Conservation (phyloP, 495 filamentous ascomycete species). For the Aspergillus incahuasiensis region DNA sequence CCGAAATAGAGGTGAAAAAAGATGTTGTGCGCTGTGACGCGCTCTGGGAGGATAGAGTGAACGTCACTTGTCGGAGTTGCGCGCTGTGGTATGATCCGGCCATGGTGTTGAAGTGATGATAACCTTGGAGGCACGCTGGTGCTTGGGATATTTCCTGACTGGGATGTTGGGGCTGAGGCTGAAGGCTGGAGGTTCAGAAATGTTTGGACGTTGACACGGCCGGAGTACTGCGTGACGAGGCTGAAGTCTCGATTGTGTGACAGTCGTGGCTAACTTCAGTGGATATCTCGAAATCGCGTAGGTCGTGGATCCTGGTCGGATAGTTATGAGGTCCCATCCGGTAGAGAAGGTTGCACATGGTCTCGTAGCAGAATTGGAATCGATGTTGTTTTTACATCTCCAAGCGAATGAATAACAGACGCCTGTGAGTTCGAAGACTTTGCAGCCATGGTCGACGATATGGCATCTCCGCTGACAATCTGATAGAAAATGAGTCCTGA, state of each 20-base stretch:
- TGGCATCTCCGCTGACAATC: conserved; percentile 13
- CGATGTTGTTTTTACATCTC: conserved; percentile 27
- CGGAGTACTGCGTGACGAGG: conserved; percentile 30
- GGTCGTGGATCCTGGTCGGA: conserved; percentile 9
- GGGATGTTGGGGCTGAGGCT: background rate
- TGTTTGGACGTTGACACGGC: conserved; percentile 30
- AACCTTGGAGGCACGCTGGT: background rate
- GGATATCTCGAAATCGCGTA: conserved; percentile 29
- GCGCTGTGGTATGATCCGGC: too few species aligned
- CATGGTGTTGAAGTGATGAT: too few species aligned
- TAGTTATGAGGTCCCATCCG: conserved; percentile 27
- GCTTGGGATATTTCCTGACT: conserved; percentile 8
- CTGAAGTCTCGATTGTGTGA: conserved; percentile 21
- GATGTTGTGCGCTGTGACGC: conserved; percentile 32
- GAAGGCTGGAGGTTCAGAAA: conserved; percentile 29
- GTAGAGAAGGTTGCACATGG: conserved; percentile 38
- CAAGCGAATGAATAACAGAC: background rate
- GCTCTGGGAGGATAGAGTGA: conserved; percentile 29
- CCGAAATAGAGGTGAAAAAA: conserved; percentile 37
- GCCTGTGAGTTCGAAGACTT: conserved; percentile 12
- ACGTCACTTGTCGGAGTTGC: conserved; percentile 23
- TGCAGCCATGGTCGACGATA: background rate
- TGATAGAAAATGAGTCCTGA: conserved; percentile 23
- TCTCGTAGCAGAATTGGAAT: conserved; percentile 36
- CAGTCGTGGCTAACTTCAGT: conserved; percentile 35